Percentiles rank a stretch among this genome's conserved stretches.
Conservation (phyloP, 306 rosid species). For the Coriaria nepalensis region DNA sequence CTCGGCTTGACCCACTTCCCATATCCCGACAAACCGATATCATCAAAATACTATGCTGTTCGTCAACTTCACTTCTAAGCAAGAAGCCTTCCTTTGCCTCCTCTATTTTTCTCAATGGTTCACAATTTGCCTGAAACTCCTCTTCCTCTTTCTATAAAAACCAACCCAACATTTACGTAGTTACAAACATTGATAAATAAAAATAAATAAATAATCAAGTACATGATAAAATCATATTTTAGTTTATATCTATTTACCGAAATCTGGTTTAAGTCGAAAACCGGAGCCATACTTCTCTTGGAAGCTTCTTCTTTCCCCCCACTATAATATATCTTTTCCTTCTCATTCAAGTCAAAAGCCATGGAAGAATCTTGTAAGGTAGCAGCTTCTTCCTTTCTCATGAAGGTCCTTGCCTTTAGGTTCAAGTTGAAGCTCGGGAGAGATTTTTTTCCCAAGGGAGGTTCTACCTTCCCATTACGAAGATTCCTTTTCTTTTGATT, state of each 20-base stretch:
- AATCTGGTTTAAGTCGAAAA: slow-evolving; percentile 72
- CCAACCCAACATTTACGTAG: background rate
- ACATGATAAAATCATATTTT: background rate
- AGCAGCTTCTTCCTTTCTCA: slow-evolving; percentile 27
- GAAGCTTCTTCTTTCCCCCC: slow-evolving; percentile 37
- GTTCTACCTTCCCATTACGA: slow-evolving; percentile 25
- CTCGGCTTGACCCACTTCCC: slow-evolving; percentile 56
- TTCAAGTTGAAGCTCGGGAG: slow-evolving; percentile 35
- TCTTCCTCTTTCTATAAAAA: slow-evolving; percentile 66
- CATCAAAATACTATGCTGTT: slow-evolving; percentile 54
- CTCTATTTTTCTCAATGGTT: slow-evolving; percentile 26
- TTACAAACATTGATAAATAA: background rate
- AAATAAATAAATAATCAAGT: background rate
- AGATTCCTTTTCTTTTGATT: slow-evolving; percentile 33
- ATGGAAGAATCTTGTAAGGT: slow-evolving; percentile 22
- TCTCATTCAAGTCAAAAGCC: slow-evolving; percentile 34
- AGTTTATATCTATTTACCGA: slow-evolving; percentile 42
- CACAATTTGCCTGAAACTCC: slow-evolving; percentile 41
- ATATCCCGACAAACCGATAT: slow-evolving; percentile 58
- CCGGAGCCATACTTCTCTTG: slow-evolving; percentile 19
- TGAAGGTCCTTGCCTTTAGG: slow-evolving; percentile 33
- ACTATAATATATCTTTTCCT: slow-evolving; percentile 25
- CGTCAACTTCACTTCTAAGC: slow-evolving; percentile 34
- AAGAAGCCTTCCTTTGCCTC: slow-evolving; percentile 46
- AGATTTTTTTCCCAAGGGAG: slow-evolving; percentile 18